Evolutionary conservation across 2,329 filamentous ascomycete genomes (phyloP), one percentile per base, ranked within the genome.

Genomic region (Paecilomyces dactylethromorphus): DNA sequence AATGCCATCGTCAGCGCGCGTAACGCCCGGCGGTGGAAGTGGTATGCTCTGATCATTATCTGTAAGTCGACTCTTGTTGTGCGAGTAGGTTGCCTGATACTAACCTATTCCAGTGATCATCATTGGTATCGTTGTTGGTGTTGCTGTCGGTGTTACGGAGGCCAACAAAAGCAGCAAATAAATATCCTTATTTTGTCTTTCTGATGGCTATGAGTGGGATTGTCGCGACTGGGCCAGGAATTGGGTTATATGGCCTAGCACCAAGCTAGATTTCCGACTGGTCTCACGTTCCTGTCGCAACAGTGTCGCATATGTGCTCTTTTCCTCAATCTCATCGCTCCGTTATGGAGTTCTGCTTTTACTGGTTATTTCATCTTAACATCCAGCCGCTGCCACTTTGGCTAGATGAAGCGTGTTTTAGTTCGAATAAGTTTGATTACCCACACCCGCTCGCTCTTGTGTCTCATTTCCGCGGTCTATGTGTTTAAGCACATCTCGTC

Each of bases 1-100:
- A 84, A 84, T n/a, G 92, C 92, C 12, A 89, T 96, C 62, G 82
- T 83, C 61, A 96, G 90, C 66, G 93, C 93, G 8, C 83, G 88
- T 72, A 84, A 86, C 66, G 90, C 89, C 55, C 84, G 90, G 66
- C 90, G 87, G 79, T 96, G 95, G 91, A 97, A 97, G 89, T 97
- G 92, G 92, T 92, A 90, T 73, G 96, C 92, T 81, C 78, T 96
- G 66, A 87, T 88, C 68, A 91, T 97, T 69, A 78, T 82, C 66
- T 78, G 79, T 82, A 72, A 76, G 83, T 11, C 55, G 35, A 50
- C 21, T 35, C 53, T 35, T 53, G 3, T 10, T 32, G 12, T 22
- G 2, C 6, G 13, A 39, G 4, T 10, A 15, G 18, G 54, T n/a
- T 10, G 29, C 12, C 22, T 13, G 54, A 56, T 56, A 18, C 62